Conservation (phyloP, 1,284 basidiomycete species). For the Cutaneotrichosporon sp. region DNA sequence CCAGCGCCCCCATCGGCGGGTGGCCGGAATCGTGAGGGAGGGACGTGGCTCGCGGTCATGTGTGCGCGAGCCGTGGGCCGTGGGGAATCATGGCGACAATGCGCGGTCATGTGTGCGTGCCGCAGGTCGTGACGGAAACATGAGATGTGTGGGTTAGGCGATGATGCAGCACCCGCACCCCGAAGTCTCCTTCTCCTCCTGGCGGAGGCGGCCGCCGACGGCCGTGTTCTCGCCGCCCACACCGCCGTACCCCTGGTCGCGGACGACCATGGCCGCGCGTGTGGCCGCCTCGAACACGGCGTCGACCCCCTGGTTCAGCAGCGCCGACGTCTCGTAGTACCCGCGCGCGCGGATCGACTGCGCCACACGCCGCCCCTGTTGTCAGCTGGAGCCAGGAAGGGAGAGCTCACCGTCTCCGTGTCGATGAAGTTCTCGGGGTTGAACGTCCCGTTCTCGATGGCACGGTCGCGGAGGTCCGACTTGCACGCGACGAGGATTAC, state of each 20-base stretch:
- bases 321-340: slow-evolving; percentile 90
- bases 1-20: background rate
- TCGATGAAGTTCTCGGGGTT: slow-evolving; percentile 51
- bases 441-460: slow-evolving; percentile 50
- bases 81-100: slow-evolving; percentile 1
- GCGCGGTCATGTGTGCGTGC: background rate
- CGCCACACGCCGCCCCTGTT: slow-evolving; percentile 72
- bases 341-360: slow-evolving; percentile 78
- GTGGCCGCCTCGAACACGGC: slow-evolving; percentile 94
- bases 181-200: slow-evolving; percentile 13
- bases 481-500: slow-evolving; percentile 59
- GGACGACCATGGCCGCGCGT: slow-evolving; percentile 88
- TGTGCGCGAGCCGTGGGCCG: background rate
- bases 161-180: slow-evolving; percentile 25
- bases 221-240: slow-evolving; percentile 34
- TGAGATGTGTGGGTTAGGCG: background rate
- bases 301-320: slow-evolving; percentile 90
- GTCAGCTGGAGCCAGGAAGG: background rate
- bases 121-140: background rate
- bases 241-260: slow-evolving; percentile 63
- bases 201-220: slow-evolving; percentile 9
- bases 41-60: background rate
- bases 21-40: slow-evolving; percentile 1
- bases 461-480: slow-evolving; percentile 59
- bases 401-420: slow-evolving; percentile 48